These are phyloP conservation scores for Xylaria castorea DNA, from an alignment of 495 filamentous ascomycete genomes.

Conservation along the genomic window DNA sequence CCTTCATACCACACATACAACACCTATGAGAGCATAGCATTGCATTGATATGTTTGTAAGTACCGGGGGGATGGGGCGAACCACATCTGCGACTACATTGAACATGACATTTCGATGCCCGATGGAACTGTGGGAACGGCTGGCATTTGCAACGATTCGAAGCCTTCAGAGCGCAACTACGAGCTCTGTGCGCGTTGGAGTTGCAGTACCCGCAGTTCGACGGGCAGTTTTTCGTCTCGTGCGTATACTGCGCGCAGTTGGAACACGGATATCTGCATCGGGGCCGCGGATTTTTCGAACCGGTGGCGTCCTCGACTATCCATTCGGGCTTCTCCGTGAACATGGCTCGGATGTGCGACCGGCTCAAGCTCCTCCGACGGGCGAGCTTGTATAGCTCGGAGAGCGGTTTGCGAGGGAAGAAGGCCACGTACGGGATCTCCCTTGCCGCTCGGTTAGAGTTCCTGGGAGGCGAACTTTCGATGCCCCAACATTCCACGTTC, in stretches of 20 bases:
- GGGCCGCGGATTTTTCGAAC: not conserved
- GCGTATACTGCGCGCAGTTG: slow-evolving; percentile 41
- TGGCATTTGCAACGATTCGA: slow-evolving; percentile 48
- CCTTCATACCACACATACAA: slow-evolving; percentile 50
- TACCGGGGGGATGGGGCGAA: slow-evolving; percentile 30
- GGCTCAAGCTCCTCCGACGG: slow-evolving; percentile 48
- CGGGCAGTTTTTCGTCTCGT: slow-evolving; percentile 33
- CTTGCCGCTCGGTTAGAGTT: not conserved
- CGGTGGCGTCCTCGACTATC: not conserved
- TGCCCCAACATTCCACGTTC: not conserved
- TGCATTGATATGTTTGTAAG: slow-evolving; percentile 41
- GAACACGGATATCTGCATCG: slow-evolving; percentile 31
- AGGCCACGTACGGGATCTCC: not conserved
- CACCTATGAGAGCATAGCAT: slow-evolving; percentile 47
- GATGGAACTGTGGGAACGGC: slow-evolving; percentile 47
- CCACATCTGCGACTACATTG: slow-evolving; percentile 45
- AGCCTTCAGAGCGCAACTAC: slow-evolving; percentile 37
- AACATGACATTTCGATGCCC: slow-evolving; percentile 38
- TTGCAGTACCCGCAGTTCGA: slow-evolving; percentile 45
- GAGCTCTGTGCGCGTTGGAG: slow-evolving; percentile 35
- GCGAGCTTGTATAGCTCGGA: slow-evolving; percentile 42
- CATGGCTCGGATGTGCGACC: slow-evolving; percentile 45
- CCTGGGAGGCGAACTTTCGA: not conserved
- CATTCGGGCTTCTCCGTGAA: slow-evolving; percentile 37
- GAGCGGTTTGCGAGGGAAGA: slow-evolving; percentile 39